Conservation (phyloP, 23 red algal genomes). For the Agarophyton chilense region DNA sequence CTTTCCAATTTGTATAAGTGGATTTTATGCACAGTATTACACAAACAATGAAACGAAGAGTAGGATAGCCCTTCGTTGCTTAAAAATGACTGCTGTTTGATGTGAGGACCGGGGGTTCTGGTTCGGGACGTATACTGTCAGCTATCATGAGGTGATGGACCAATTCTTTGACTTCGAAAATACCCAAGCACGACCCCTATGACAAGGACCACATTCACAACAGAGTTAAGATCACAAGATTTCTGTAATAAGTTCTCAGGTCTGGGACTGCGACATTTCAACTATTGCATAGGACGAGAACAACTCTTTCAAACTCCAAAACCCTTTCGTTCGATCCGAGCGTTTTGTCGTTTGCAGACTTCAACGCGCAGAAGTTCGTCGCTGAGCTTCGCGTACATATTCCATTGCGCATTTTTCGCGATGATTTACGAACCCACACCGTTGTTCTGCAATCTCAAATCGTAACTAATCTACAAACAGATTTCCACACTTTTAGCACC, state of each 20-base stretch:
- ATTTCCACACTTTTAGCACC: slow-evolving; percentile 65
- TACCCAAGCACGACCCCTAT: no score
- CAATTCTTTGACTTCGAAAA: background rate
- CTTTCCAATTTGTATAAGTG: no score
- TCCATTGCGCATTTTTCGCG: slow-evolving; percentile 69
- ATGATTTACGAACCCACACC: slow-evolving; percentile 57
- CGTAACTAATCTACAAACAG: slow-evolving; percentile 50
- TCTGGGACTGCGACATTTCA: background rate
- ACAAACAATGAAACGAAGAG: no score
- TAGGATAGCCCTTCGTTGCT: no score
- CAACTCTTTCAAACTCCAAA: background rate
- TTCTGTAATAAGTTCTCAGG: no score
- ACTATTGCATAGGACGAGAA: background rate
- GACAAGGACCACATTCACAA: no score
- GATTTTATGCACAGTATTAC: no score
- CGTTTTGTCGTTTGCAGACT: background rate
- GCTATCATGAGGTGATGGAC: background rate
- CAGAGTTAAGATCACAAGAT: no score
- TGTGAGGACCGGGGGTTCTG: background rate
- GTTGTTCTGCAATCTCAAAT: slow-evolving; percentile 40
- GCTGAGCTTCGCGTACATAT: slow-evolving; percentile 33
- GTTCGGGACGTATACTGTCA: background rate
- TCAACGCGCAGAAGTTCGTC: slow-evolving; percentile 56
- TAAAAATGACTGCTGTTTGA: no score
- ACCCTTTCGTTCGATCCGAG: slow-evolving; percentile 17